Evolutionary conservation across 1,284 basidiomycete species (phyloP), one percentile per base, ranked within the genome.

Genomic region (Trametes hirsuta): DNA sequence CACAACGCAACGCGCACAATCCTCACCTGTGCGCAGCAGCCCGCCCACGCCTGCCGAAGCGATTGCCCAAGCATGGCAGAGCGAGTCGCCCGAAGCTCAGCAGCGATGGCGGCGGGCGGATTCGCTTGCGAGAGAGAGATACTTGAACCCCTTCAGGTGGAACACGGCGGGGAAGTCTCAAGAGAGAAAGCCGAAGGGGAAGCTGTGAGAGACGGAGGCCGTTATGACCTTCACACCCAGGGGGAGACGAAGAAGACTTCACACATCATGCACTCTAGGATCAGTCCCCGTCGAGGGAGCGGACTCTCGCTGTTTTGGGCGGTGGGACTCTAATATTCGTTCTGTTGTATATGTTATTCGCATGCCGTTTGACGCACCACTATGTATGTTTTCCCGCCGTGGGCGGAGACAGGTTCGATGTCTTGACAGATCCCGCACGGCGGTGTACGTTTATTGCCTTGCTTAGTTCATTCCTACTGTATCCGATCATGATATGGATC

Each of bases 21-120:
- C 57, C 30, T 53, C 47, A 21, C 66, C 59, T 63, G 59, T 58
- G 71, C 70, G 50, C 64, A 61, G 52, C 66, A 68, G 47, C 46
- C 64, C 58, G 61, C 61, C 79, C 66, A 79, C 85, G 14, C 84
- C 84, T 41, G 82, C 83, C 9, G 81, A 86, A 65, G 79, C 82
- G 30, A 88, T 90, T 69, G 85, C 84, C 40, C 82, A 85, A 45
- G 84, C 84, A 54, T 89, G 88, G 87, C 81, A 79, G 68, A 75
- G 77, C 49, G 84, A 87, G 72, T 81, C 84, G 14, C 64, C 71
- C 14, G 83, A 87, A 71, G 83, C 75, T 63, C 81, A 87, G 70
- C 79, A 81, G 55, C 77, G 74, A 63, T 90, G 87, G 87, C 76
- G 79, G 61, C 76, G 74, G 61, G 78, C 83, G 56, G 83, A 88